These are phyloP conservation scores for Colletotrichum sidae DNA, from an alignment of 2,329 filamentous ascomycete genomes.

Conservation along the genomic window DNA sequence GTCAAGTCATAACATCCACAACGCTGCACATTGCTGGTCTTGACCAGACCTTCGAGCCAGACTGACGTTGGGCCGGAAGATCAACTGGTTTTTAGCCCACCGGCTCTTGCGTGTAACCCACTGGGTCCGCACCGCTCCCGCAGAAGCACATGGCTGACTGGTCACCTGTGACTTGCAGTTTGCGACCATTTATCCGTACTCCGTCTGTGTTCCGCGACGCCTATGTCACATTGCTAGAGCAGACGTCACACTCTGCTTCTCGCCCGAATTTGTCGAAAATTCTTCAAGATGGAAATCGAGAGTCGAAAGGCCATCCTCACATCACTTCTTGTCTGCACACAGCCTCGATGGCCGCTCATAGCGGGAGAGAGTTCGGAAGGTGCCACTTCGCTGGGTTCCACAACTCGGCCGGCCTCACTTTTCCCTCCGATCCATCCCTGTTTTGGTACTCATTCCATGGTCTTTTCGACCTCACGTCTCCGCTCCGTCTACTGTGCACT, in stretches of 20 bases:
- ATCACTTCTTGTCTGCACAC: too few relatives aligned
- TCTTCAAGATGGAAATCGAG: too few relatives aligned
- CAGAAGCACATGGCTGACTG: conserved; percentile 14
- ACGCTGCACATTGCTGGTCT: too few relatives aligned
- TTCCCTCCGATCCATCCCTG: conserved; percentile 23
- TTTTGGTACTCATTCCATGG: conserved; percentile 12
- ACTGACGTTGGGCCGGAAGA: background rate
- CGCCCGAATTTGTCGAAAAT: too few relatives aligned
- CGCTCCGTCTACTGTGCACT: background rate
- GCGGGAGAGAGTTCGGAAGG: conserved; percentile 29
- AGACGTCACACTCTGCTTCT: too few relatives aligned
- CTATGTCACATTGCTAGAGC: too few relatives aligned
- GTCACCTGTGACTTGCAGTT: conserved; percentile 18
- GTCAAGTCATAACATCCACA: too few relatives aligned
- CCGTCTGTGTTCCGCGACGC: background rate
- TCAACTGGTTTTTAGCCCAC: conserved; percentile 12
- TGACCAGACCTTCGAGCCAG: too few relatives aligned
- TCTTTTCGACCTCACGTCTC: conserved; percentile 4
- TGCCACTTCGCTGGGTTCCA: conserved; percentile 8
- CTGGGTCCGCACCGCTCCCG: conserved; percentile 2
- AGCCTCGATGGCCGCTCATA: background rate
- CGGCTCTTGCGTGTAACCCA: conserved; percentile 2
- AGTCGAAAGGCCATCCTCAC: too few relatives aligned
- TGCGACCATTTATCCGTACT: background rate
- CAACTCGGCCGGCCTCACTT: conserved; percentile 20